phyloP scores from a whole-genome alignment of 2,329 filamentous ascomycete genomes.

The Neurospora sp. region DNA sequence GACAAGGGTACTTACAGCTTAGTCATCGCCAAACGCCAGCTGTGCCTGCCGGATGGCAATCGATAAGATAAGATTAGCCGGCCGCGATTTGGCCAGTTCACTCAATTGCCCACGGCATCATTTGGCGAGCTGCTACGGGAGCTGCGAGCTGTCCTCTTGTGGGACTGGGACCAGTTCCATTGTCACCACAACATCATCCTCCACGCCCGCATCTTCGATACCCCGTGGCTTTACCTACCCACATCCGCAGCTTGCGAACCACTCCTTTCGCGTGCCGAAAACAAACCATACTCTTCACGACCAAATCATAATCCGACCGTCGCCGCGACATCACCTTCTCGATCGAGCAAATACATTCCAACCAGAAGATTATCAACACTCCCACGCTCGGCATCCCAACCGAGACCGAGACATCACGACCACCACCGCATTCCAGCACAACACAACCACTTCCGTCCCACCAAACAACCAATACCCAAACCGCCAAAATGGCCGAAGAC shows the following conservation, averaged over 20 bases:
- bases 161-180: background rate
- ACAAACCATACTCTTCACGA: background rate
- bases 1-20: background rate
- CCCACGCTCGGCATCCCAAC: background rate
- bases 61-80: background rate
- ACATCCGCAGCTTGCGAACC: background rate
- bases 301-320: background rate
- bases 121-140: background rate
- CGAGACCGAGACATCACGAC: background rate
- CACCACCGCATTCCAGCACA: background rate
- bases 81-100: background rate
- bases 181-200: background rate
- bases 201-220: background rate
- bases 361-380: background rate
- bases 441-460: no score
- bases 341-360: background rate
- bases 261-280: background rate
- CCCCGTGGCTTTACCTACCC: background rate
- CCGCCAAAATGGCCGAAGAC: constrained; percentile 35
- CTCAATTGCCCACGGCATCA: background rate
- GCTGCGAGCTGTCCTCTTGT: background rate
- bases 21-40: background rate
- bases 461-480: background rate
- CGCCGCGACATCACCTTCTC: background rate
- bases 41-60: background rate